Base-by-base conservation (phyloP, 768 basidiomycete genomes). In the Tephrocybe sp. region DNA sequence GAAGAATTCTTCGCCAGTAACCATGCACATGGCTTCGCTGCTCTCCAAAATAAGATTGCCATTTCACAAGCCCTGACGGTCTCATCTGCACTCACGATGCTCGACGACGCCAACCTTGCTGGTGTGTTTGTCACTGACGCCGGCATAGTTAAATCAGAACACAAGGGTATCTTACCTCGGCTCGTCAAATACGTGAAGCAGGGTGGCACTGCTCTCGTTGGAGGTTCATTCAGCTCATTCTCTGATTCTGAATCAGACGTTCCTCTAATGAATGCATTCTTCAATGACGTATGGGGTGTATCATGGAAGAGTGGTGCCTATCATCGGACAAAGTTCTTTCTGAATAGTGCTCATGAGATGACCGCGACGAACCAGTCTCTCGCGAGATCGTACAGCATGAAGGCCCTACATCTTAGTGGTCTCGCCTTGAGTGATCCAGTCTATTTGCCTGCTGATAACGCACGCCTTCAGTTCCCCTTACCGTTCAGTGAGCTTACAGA, bases 181-280 rank as follows among this genome's bases (percentile, higher is more conserved):
- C 53, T 75, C 33, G 67, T 70, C 21, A 60, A 62, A 39, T 75
- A 69, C 48, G 66, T 63, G 1, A 62, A 67, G 28, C 52, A 52
- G 4, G 73, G 76, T 4, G 76, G 76, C 0, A 68, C 61, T 5
- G 61, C 73, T 36, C 63, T 76, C 34, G 61, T 73, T 32, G 65
- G 62, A 7, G 59, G 62, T n/a, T 49, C 58, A 8, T 66, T 69
- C 54, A 59, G 63, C 51, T 50, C 42, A 1, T 62, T 61, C 41
- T 50, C 64, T 26, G 20, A 21, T 3, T 43, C 36, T n/a, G n/a
- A n/a, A n/a, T n/a, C n/a, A n/a, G n/a, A n/a, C n/a, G n/a, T n/a
- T 2, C 18, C 25, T 3, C 55, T 58, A 8, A 42, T 64, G 38
- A 40, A 61, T 9, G 32, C 20, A 5, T 60, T 60, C 43, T 62